Evolutionary conservation across 306 rosid species (phyloP), one percentile per base, ranked within the genome.

Genomic region (Acacia melanoxylon): DNA sequence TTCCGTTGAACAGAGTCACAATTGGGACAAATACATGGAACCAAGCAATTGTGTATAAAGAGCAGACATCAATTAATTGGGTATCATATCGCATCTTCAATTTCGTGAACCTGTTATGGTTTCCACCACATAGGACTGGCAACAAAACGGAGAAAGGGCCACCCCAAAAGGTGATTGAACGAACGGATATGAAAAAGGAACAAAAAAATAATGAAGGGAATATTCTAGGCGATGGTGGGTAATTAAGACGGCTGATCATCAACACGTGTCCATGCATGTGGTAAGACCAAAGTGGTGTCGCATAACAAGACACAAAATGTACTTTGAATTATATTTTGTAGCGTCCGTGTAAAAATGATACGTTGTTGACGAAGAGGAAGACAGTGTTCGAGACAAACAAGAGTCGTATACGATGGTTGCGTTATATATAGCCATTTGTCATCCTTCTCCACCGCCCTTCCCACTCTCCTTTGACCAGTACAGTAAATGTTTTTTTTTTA

Each of bases 401-500:
- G 89, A 85, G 85, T 76, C 85, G 90, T 85, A 85, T 27, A 81
- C 87, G 87, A 83, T 24, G 87, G 81, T 44, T 56, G 81, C 42
- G 25, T 11, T 13, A 4, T 2, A 15, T 52, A 3, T 2, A 6
- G n/a, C n/a, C 42, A 29, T 2, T 7, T 66, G 79, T 76, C 76
- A 76, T 80, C 75, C 11, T 77, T 78, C 15, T 51, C 85, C 85
- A 78, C 92, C 92, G 89, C n/a, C 90, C 84, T 80, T 42, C 15
- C 9, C 37, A 11, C 16, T 0, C 24, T 37, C 66, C 8, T 80
- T 80, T 87, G 80, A 65, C 78, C 75, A 74, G 1, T 68, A 8
- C 11, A 14, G 5, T 14, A 0, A 19, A 48, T 6, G 41, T 37
- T 5, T 37, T 37, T 37, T 4, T 3, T 35, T n/a, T n/a, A n/a